Conservation (phyloP, 495 filamentous ascomycete genomes). For the Xylaria castorea region DNA sequence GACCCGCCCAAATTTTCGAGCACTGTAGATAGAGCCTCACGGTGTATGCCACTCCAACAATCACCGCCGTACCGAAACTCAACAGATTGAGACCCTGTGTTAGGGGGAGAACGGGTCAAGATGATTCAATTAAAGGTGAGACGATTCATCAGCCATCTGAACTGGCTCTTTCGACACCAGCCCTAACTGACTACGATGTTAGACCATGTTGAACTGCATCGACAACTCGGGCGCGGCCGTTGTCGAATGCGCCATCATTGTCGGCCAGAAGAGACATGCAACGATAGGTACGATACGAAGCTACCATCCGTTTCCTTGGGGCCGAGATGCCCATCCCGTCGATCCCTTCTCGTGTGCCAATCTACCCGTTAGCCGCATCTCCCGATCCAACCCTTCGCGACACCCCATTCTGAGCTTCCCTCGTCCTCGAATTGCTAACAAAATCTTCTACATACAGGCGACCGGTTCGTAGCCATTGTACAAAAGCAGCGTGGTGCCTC, state of each 20-base stretch:
- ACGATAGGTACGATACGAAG: slow-evolving; percentile 74
- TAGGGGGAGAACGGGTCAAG: slow-evolving; percentile 51
- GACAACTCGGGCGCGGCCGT: slow-evolving; percentile 99
- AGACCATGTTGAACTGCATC: slow-evolving; percentile 99
- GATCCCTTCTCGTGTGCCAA: background rate
- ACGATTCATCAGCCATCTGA: background rate
- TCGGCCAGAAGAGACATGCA: slow-evolving; percentile 88
- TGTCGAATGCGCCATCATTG: slow-evolving; percentile 92
- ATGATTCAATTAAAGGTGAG: slow-evolving; percentile 99
- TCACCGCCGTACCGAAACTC: slow-evolving; percentile 23
- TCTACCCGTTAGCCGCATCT: background rate
- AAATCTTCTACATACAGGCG: slow-evolving; percentile 62
- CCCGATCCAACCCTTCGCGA: background rate
- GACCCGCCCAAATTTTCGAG: slow-evolving; percentile 15
- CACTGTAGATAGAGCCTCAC: background rate
- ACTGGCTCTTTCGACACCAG: background rate
- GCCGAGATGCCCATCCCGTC: background rate
- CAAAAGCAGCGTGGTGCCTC: slow-evolving; percentile 83
- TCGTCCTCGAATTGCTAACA: background rate
- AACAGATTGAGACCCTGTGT: slow-evolving; percentile 31
- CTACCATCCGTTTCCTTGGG: background rate
- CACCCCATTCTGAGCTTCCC: background rate
- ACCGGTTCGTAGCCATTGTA: slow-evolving; percentile 96
- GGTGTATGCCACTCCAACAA: background rate
- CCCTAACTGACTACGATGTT: slow-evolving; percentile 15